phyloP scores from a whole-genome alignment of 2,329 filamentous ascomycete species.

The Ophiostoma pallidulum region DNA sequence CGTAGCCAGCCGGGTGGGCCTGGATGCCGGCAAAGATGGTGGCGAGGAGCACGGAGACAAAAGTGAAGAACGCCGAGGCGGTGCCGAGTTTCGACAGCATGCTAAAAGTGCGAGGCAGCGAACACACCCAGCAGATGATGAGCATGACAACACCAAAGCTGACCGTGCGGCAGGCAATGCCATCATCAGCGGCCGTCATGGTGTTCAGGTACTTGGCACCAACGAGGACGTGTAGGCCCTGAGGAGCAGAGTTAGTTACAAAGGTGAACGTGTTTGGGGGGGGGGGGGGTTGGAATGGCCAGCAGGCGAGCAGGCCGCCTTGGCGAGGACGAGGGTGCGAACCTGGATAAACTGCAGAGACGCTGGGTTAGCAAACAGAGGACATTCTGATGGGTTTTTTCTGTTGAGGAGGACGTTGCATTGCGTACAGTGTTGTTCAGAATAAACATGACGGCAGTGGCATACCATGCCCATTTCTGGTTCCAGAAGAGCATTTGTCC shows the following conservation, averaged over 20 bases:
- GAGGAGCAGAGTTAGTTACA: slow-evolving; percentile 5
- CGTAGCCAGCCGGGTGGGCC: slow-evolving; percentile 60
- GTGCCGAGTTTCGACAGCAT: slow-evolving; percentile 72
- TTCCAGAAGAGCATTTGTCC: slow-evolving; percentile 93
- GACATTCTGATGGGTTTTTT: no score
- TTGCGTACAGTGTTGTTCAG: slow-evolving; percentile 70
- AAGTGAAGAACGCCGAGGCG: slow-evolving; percentile 76
- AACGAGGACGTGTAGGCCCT: slow-evolving; percentile 73
- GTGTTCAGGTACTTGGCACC: slow-evolving; percentile 86
- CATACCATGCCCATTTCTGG: slow-evolving; percentile 61
- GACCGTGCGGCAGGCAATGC: slow-evolving; percentile 62
- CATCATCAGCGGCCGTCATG: slow-evolving; percentile 59
- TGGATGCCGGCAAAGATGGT: slow-evolving; percentile 75
- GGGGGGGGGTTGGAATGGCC: not conserved
- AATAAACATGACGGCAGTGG: slow-evolving; percentile 75
- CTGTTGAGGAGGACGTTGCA: no score
- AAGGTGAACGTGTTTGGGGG: not conserved
- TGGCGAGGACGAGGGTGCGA: not conserved
- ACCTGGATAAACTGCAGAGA: slow-evolving; percentile 59
- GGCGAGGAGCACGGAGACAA: slow-evolving; percentile 76
- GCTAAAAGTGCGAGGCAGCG: slow-evolving; percentile 76
- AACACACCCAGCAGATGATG: slow-evolving; percentile 66
- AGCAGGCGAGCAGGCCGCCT: no score
- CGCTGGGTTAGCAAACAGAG: not conserved
- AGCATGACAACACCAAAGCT: slow-evolving; percentile 67